A percentile compares a stretch with the other conserved stretches of the same genome.
phyloP scores from a whole-genome alignment of 495 filamentous ascomycete species.

The Viridothelium virens region DNA sequence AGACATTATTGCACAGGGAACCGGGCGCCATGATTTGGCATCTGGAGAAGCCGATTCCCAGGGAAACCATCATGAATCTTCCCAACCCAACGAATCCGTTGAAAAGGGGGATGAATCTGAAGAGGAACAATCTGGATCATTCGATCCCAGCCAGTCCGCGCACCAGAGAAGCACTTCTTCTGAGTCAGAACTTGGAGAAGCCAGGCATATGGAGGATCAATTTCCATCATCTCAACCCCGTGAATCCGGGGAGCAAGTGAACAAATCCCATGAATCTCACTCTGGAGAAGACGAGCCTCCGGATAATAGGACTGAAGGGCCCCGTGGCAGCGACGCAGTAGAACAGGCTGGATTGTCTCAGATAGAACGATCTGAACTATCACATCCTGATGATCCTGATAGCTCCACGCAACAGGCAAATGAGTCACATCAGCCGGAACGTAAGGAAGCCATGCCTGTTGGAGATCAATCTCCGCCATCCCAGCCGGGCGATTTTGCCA shows the following conservation, averaged over 20 bases:
- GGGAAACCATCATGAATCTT: not conserved
- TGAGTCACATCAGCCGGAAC: not conserved
- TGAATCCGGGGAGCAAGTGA: not conserved
- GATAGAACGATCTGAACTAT: too few relatives aligned
- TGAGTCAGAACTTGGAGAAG: too few relatives aligned
- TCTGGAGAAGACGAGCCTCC: not conserved
- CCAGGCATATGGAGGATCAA: too few relatives aligned
- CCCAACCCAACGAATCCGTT: not conserved
- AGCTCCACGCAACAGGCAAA: not conserved
- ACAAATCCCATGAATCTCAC: not conserved
- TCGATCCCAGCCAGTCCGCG: not conserved
- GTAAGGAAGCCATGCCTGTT: not conserved
- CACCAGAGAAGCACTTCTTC: not conserved
- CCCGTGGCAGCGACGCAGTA: too few relatives aligned
- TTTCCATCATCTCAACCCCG: too few relatives aligned
- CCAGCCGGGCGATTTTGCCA: not conserved
- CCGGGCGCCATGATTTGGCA: not conserved
- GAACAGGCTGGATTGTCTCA: not conserved
- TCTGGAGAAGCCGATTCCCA: not conserved
- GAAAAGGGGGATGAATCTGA: not conserved
- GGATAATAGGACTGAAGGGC: not conserved
- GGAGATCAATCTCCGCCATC: not conserved
- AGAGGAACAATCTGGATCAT: not conserved
- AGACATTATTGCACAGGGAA: too few relatives aligned
- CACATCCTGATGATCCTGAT: too few relatives aligned